Conservation (phyloP, 495 filamentous ascomycete genomes). For the Neurospora africana region DNA sequence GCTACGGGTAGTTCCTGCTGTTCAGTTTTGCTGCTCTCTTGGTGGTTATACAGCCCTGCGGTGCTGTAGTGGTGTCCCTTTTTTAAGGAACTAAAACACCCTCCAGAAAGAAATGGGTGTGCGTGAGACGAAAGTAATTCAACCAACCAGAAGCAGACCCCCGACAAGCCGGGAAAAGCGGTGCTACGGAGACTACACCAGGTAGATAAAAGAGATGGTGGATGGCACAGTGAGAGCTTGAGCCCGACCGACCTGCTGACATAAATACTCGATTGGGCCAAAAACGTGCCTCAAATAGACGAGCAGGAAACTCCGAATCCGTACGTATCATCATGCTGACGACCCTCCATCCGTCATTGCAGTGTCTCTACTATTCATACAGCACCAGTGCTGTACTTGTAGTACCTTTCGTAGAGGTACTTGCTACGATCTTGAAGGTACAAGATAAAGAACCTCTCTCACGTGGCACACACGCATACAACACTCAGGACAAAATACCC, state of each 20-base stretch:
- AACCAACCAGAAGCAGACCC: not conserved
- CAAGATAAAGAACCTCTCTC: not conserved
- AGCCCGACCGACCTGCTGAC: not conserved
- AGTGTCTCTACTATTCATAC: not conserved
- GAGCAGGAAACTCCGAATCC: not conserved
- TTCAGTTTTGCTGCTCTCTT: not conserved
- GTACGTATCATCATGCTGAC: not conserved
- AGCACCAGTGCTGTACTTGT: not conserved
- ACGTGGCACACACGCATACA: not conserved
- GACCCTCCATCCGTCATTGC: not conserved
- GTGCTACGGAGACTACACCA: not conserved
- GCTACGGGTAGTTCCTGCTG: not conserved
- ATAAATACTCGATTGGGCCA: not conserved
- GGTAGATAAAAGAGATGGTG: not conserved
- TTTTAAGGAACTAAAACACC: not conserved
- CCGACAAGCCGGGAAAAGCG: not conserved
- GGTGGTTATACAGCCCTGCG: not conserved
- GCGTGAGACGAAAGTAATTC: not conserved
- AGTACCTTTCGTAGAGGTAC: not conserved
- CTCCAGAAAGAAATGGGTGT: not conserved
- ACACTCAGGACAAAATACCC: not conserved
- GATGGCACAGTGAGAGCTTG: not conserved
- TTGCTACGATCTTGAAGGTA: not conserved
- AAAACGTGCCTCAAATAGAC: not conserved
- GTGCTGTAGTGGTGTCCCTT: not conserved